Base-by-base conservation (phyloP, 2,329 filamentous ascomycete genomes). In the Chaetomium sp. region DNA sequence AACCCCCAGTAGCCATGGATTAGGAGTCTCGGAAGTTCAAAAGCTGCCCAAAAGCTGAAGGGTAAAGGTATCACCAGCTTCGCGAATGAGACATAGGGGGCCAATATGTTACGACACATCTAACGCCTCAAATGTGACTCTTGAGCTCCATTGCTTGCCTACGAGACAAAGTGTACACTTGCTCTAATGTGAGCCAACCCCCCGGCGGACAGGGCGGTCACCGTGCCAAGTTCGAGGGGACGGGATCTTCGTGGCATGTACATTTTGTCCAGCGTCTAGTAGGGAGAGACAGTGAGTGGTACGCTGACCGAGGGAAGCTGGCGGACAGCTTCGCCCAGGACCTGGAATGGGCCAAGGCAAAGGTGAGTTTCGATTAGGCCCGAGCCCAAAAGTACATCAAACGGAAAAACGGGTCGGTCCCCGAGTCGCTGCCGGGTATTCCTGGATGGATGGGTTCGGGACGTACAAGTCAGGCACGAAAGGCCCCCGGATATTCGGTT, bases 311-410 rank as follows among this genome's bases (percentile, higher is more conserved):
- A 19, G 54, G 49, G 5, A 49, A 56, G 12, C 38, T 56, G 4
- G 34, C 53, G 5, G 49, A 53, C 40, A 49, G 44, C 19, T 52
- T 56, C 38, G 42, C 52, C 27, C 35, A 52, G 7, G 45, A 52
- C 6, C 43, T 49, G 32, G 38, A 32, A 37, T 53, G 54, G 54
- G 54, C 34, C 44, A 43, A 52, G 35, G 34, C 3, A 10, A 41
- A 49, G n/a, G 45, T 53, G 3, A 27, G 19, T 27, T 27, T 27
- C 19, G 6, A 38, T 4, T 27, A 49, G 10, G 50, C 41, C 11
- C 45, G 35, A 5, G 37, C 44, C 8, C 54, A 45, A 41, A 48
- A 57, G 10, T 36, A 57, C 14, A 53, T 57, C 46, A 40, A 32
- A 7, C 40, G 47, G 38, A 53, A 47, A 11, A 57, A 53, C 38